Conservation (phyloP, 2,329 filamentous ascomycete species). For the Diaporthe sp. region DNA sequence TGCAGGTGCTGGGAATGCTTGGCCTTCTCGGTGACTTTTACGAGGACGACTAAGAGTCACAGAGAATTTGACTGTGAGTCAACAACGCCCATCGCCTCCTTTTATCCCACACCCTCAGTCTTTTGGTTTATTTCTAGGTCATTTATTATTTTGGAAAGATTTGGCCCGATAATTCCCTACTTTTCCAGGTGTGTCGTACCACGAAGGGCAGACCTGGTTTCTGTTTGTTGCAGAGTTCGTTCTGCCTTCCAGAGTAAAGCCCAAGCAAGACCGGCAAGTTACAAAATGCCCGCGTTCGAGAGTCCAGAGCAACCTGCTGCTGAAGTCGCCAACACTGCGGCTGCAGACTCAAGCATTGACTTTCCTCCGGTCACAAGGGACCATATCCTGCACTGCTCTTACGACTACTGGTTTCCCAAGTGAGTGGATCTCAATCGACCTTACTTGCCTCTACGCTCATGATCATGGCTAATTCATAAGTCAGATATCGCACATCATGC, state of each 20-base stretch:
- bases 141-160: not conserved
- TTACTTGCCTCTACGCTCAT: not conserved
- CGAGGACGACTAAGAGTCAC: constrained; percentile 27
- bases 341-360: constrained; percentile 59
- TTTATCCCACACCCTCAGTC: not conserved
- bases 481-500: constrained; percentile 81
- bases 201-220: not conserved
- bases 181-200: not conserved
- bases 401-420: constrained; percentile 90
- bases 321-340: constrained; percentile 37
- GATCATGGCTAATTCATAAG: constrained; percentile 39
- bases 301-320: constrained; percentile 42
- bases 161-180: not conserved
- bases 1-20: constrained; percentile 3
- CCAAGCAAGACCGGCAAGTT: too few species aligned
- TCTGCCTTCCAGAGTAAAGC: not conserved
- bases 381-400: constrained; percentile 95
- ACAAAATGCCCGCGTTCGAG: constrained; percentile 51
- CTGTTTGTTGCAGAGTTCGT: not conserved
- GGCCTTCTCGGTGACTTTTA: constrained; percentile 9
- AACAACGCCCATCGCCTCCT: not conserved
- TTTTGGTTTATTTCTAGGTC: not conserved
- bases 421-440: constrained; percentile 54
- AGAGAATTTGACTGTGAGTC: constrained; percentile 30
- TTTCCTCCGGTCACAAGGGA: constrained; percentile 89